These are phyloP conservation scores for Aristolochia contorta DNA, from an alignment of 164 flowering plant species.

Conservation along the genomic window DNA sequence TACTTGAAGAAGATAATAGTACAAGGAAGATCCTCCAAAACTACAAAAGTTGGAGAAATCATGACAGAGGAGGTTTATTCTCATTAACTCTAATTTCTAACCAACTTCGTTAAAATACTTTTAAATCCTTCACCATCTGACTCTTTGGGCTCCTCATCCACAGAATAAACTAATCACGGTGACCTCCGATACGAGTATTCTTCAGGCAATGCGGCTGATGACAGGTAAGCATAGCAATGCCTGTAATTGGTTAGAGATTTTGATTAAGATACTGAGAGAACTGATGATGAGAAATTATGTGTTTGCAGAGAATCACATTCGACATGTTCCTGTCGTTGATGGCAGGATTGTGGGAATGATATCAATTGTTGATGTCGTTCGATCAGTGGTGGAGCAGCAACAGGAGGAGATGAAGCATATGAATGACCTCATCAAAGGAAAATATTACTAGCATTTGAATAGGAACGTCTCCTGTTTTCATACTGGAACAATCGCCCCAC, in stretches of 20 bases:
- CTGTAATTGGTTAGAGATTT: neutral
- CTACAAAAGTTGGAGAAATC: constrained; percentile 70
- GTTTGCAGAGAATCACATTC: constrained; percentile 54
- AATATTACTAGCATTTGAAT: constrained; percentile 38
- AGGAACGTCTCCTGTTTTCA: neutral
- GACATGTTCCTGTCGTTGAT: constrained; percentile 84
- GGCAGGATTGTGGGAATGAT: constrained; percentile 77
- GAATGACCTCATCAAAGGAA: constrained; percentile 67
- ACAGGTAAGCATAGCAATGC: constrained; percentile 34
- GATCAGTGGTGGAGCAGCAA: constrained; percentile 73
- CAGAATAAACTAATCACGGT: constrained; percentile 80
- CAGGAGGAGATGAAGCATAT: constrained; percentile 52
- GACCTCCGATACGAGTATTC: constrained; percentile 62
- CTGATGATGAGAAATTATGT: constrained; percentile 4
- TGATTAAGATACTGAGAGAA: neutral
- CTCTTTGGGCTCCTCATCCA: neutral
- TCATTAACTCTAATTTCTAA: neutral
- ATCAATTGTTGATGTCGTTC: constrained; percentile 77
- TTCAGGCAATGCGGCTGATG: constrained; percentile 87
- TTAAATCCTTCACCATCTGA: neutral
- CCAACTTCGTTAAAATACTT: neutral
- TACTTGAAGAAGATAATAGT: constrained; percentile 57
- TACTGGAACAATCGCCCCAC: no score
- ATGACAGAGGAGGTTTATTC: constrained; percentile 75
- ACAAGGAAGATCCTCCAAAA: constrained; percentile 49